Evolutionary conservation across 2,329 filamentous ascomycete species (phyloP).

Genomic region (Sporothrix mexicana): DNA sequence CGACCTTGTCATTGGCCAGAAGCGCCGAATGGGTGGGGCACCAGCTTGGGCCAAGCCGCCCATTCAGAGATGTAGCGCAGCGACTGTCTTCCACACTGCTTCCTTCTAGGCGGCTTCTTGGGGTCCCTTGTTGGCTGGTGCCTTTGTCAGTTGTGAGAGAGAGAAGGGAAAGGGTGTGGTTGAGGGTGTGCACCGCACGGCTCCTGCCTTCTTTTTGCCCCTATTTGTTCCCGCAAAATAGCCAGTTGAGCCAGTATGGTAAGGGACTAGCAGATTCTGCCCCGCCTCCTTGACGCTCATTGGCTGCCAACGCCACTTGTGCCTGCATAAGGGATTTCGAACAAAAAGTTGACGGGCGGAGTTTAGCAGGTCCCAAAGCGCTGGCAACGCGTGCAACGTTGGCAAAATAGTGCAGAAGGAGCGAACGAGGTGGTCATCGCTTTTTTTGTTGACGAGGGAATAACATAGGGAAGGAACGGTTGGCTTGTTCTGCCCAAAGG

Average conservation of each 20-base stretch:
- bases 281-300: conserved; percentile 33
- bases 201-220: conserved; percentile 33
- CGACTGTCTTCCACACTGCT: neutral
- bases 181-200: conserved; percentile 24
- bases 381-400: conserved; percentile 30
- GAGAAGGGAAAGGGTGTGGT: neutral
- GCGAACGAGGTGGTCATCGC: conserved; percentile 16
- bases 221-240: conserved; percentile 31
- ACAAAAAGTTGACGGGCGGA: conserved; percentile 3
- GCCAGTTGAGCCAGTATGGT: conserved; percentile 30
- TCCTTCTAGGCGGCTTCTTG: neutral
- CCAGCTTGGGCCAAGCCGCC: neutral
- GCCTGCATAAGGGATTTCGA: conserved; percentile 38
- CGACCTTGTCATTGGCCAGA: conserved; percentile 15
- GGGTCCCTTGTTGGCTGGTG: neutral
- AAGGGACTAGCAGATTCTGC: conserved; percentile 30
- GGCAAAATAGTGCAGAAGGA: conserved; percentile 23
- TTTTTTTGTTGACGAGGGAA: neutral
- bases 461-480: neutral
- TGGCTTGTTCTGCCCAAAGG: neutral
- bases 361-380: conserved; percentile 22
- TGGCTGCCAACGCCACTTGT: conserved; percentile 34
- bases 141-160: neutral
- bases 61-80: conserved; percentile 2
- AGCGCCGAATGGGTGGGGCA: neutral